Evolutionary conservation across 1,284 basidiomycete genomes (phyloP).

Genomic region (Anthracocystis panici-leucophaei): DNA sequence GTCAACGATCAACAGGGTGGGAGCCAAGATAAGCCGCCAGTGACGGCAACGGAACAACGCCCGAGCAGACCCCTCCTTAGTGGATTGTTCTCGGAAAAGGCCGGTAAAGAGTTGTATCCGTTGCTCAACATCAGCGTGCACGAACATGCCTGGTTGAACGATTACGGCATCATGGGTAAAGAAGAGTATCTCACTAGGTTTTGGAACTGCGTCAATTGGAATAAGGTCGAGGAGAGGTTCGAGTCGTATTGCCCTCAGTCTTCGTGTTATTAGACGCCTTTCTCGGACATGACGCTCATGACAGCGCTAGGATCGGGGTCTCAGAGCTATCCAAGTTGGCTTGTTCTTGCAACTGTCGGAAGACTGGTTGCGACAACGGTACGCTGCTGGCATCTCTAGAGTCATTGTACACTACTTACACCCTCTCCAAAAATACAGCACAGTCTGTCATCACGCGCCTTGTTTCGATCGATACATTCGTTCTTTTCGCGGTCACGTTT

Average conservation of each 20-base stretch:
- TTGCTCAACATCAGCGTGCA: slow-evolving; percentile 86
- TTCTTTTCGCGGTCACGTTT: slow-evolving; percentile 2
- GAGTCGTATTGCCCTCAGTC: slow-evolving; percentile 48
- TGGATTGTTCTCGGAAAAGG: slow-evolving; percentile 47
- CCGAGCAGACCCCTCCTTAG: slow-evolving; percentile 34
- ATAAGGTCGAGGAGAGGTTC: slow-evolving; percentile 61
- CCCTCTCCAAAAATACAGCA: slow-evolving; percentile 18
- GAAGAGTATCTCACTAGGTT: slow-evolving; percentile 89
- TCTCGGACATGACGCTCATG: background rate
- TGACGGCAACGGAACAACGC: slow-evolving; percentile 46
- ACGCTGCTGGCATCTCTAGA: background rate
- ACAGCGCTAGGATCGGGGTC: background rate
- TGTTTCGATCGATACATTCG: background rate
- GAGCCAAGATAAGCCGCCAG: slow-evolving; percentile 55
- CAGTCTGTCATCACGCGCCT: slow-evolving; percentile 4
- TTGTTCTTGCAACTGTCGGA: no score
- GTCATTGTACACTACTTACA: slow-evolving; percentile 39
- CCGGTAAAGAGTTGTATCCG: slow-evolving; percentile 78
- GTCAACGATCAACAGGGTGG: slow-evolving; percentile 58
- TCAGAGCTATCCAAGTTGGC: background rate
- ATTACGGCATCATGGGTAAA: slow-evolving; percentile 94
- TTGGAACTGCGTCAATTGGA: slow-evolving; percentile 90
- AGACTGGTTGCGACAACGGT: no score
- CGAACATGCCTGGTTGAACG: slow-evolving; percentile 90
- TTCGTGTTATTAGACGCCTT: slow-evolving; percentile 19